These are phyloP conservation scores for Aspergillus asperescens DNA, from an alignment of 495 filamentous ascomycete genomes.

Conservation along the genomic window DNA sequence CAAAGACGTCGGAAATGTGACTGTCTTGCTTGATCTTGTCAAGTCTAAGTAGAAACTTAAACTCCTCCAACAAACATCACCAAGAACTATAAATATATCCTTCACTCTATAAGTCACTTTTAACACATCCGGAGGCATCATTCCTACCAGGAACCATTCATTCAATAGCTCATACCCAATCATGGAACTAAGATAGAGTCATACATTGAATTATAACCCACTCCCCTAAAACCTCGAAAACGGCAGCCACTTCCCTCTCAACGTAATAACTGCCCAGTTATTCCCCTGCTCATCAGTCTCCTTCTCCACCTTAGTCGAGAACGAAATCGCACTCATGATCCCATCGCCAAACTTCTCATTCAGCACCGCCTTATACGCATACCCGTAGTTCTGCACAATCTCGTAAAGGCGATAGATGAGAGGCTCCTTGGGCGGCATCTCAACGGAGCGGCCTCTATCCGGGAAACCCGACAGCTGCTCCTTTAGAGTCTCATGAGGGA, in stretches of 20 bases:
- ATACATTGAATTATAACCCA: not conserved
- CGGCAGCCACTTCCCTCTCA: constrained; percentile 84
- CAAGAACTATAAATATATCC: no score
- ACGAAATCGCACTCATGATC: constrained; percentile 96
- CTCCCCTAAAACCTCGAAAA: constrained; percentile 9
- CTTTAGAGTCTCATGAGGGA: constrained; percentile 53
- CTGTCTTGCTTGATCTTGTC: not conserved
- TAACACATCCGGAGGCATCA: no score
- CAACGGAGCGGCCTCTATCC: constrained; percentile 73
- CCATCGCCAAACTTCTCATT: constrained; percentile 99
- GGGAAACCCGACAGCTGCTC: constrained; percentile 67
- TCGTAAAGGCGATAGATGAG: constrained; percentile 93
- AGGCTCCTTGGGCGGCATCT: constrained; percentile 93
- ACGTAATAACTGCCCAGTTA: constrained; percentile 82
- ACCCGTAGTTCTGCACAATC: constrained; percentile 97
- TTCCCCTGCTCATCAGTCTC: constrained; percentile 81
- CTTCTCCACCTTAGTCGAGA: constrained; percentile 92
- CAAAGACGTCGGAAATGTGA: not conserved
- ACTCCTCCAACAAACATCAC: no score
- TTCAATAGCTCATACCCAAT: no score
- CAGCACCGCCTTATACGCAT: constrained; percentile 91
- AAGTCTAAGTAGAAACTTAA: not conserved
- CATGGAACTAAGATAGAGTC: no score
- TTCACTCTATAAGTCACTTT: no score
- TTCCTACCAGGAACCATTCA: no score